Evolutionary conservation across 805 yeast genomes (phyloP), one percentile per base, ranked within the genome.

Genomic region (Candida ponderosae): DNA sequence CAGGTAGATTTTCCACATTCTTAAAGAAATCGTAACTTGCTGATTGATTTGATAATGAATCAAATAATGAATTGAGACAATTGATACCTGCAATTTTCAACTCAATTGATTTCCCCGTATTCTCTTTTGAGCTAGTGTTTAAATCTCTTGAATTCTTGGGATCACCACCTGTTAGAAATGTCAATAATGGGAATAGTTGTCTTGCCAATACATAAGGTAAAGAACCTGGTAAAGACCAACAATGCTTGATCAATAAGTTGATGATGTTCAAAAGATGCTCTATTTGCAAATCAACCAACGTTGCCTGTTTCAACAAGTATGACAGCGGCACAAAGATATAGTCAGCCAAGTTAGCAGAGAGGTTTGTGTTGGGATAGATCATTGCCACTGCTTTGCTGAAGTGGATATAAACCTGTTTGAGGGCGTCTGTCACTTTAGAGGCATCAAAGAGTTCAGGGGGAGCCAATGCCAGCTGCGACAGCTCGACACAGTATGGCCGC

Each of bases 241-340:
- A 70, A 35, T 65, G 50, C 23, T 50, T 43, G 17, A 76, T 56
- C n/a, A 80, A 50, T 5, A 63, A 46, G 4, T 62, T 51, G 3
- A 79, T 46, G 15, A 74, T 63, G n/a, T 61, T 54, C 9, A 80
- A 48, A 1, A 72, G 50, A 20, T 60, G 55, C 40, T 74, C 78
- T 3, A 67, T 57, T 33, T 66, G 74, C 1, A 65, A 45, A 33
- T 70, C 74, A 3, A 70, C 65, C 1, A 78, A 49, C n/a, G 62
- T 43, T 2, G 66, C 66, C 31, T 69, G 69, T 39, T 71, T 70
- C 30, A 81, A 54, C 8, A 81, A 50, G 37, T 70, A 68, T 1
- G 76, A 68, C 3, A 81, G 47, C 0, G 88, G 87, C 11, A 76
- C 68, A 53, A 77, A 78, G 1, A 79, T 64, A 40, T 79, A 78